These are phyloP conservation scores for Papilionanthe hybrid DNA, from an alignment of 116 monocot species.

Conservation along the genomic window DNA sequence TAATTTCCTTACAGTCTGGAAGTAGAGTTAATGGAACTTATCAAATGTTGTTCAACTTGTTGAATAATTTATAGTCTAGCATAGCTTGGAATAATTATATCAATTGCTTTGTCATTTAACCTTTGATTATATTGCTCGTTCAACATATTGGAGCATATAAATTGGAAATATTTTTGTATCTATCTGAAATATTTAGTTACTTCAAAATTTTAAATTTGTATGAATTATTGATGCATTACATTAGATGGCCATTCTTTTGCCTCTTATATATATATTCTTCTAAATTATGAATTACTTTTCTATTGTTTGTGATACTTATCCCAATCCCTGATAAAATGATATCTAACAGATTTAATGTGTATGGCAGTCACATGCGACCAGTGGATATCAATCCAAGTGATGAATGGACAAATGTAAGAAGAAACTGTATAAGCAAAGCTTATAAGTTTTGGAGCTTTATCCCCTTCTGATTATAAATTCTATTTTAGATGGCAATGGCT, in stretches of 20 bases:
- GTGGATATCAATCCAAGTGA: slow-evolving; percentile 89
- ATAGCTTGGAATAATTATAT: neutral
- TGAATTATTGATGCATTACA: neutral
- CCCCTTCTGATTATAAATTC: slow-evolving; percentile 11
- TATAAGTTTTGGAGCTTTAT: neutral
- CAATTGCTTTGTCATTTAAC: neutral
- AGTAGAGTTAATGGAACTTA: slow-evolving; percentile 1
- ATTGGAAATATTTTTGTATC: neutral
- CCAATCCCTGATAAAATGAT: neutral
- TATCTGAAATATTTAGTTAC: neutral
- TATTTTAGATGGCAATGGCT: slow-evolving; percentile 88
- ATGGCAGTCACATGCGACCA: slow-evolving; percentile 72
- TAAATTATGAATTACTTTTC: neutral
- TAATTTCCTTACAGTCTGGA: neutral
- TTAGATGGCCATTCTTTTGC: neutral
- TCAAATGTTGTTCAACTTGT: neutral
- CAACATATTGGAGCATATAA: neutral
- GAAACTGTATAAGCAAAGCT: neutral
- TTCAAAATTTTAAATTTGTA: neutral
- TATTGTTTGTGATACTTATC: neutral
- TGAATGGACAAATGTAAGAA: slow-evolving; percentile 95
- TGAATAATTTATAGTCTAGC: neutral
- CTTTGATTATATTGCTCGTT: neutral
- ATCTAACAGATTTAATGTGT: neutral
- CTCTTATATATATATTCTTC: too few relatives aligned